These are phyloP conservation scores for Suhomyces sp. DNA, from an alignment of 805 yeast genomes.

Conservation along the genomic window DNA sequence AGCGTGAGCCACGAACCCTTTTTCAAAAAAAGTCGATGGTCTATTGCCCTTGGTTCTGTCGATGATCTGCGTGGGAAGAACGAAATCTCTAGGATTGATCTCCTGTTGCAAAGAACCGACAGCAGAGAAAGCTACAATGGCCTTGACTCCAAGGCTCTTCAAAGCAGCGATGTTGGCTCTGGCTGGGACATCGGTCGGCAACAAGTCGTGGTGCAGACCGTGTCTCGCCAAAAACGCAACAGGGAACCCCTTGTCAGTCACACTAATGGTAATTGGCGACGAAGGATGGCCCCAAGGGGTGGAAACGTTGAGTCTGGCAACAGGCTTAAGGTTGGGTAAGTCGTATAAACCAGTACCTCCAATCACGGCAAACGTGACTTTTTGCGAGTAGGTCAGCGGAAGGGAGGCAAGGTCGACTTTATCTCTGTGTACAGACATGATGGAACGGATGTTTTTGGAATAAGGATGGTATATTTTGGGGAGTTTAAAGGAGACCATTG, in stretches of 20 bases:
- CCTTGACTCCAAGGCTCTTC: slow-evolving; percentile 81
- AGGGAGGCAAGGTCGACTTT: slow-evolving; percentile 25
- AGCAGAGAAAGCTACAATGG: slow-evolving; percentile 89
- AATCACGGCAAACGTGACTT: slow-evolving; percentile 81
- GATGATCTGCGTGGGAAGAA: slow-evolving; percentile 92
- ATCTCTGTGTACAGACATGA: slow-evolving; percentile 40
- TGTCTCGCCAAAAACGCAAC: slow-evolving; percentile 95
- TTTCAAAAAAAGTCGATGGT: slow-evolving; percentile 83
- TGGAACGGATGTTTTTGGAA: not conserved
- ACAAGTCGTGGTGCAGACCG: slow-evolving; percentile 82
- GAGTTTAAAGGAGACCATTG: too few species aligned
- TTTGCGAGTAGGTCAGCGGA: slow-evolving; percentile 58
- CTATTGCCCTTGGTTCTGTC: slow-evolving; percentile 97
- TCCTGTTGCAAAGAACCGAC: slow-evolving; percentile 92
- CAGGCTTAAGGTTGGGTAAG: slow-evolving; percentile 76
- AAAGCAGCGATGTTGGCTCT: slow-evolving; percentile 96
- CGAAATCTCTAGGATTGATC: slow-evolving; percentile 92
- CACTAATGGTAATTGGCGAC: slow-evolving; percentile 88
- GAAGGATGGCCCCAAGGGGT: slow-evolving; percentile 99
- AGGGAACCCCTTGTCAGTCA: slow-evolving; percentile 70
- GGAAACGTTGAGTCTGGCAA: slow-evolving; percentile 73
- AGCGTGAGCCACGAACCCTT: slow-evolving; percentile 95
- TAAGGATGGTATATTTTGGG: too few species aligned
- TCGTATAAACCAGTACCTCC: slow-evolving; percentile 99
- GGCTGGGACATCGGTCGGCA: slow-evolving; percentile 91